Percentiles rank a stretch among this genome's conserved stretches.
These are phyloP conservation scores for Erysimum pusillum DNA, from an alignment of 441 rosid genomes.

Conservation along the genomic window DNA sequence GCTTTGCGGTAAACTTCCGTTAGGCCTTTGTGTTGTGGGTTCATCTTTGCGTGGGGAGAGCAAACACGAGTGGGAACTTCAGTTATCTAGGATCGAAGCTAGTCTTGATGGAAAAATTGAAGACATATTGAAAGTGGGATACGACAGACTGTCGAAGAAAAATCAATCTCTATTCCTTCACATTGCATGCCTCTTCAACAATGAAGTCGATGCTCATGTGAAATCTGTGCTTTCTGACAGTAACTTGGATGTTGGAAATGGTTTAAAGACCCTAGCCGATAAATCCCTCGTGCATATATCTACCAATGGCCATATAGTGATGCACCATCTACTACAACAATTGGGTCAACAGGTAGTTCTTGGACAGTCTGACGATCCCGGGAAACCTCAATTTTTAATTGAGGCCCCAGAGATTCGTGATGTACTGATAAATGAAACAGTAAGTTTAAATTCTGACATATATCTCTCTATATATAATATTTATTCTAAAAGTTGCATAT, in stretches of 20 bases:
- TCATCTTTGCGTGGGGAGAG: conserved; percentile 19
- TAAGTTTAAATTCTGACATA: conserved; percentile 2
- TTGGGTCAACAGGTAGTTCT: not conserved
- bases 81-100: not conserved
- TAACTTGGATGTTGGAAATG: not conserved
- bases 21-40: conserved; percentile 45
- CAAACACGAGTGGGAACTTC: conserved; percentile 21
- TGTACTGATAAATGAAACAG: not conserved
- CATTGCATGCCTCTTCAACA: conserved; percentile 35
- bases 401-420: not conserved
- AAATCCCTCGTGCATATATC: conserved; percentile 2
- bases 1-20: conserved; percentile 41
- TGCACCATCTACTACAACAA: conserved; percentile 9
- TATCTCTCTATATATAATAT: not conserved
- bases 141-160: not conserved
- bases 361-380: conserved; percentile 1
- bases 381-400: conserved; percentile 5
- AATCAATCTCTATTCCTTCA: conserved; percentile 17
- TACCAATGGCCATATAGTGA: not conserved
- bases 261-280: not conserved
- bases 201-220: not conserved
- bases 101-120: conserved; percentile 12
- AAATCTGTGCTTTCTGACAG: not conserved
- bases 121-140: conserved; percentile 19
- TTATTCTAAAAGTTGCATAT: not conserved